phyloP scores from a whole-genome alignment of 2,329 filamentous ascomycete genomes.

The Uncinocarpus reesii region DNA sequence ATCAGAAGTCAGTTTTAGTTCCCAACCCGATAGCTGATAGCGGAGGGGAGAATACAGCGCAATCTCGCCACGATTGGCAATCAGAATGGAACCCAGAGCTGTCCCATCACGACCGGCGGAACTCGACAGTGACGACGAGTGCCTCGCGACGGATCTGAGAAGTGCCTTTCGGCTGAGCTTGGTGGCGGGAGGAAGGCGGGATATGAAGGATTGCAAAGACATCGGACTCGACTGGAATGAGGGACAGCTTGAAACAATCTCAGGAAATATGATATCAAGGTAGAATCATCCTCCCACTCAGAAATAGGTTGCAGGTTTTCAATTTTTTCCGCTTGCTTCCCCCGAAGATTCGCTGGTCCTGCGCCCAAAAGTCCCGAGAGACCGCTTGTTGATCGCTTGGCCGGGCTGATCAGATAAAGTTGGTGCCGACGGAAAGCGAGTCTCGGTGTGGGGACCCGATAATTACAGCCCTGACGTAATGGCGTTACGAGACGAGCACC shows the following conservation, averaged over 20 bases:
- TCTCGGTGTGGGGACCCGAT: constrained; percentile 8
- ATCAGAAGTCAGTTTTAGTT: not conserved
- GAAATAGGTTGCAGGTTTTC: not conserved
- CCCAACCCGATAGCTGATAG: not conserved
- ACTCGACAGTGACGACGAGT: constrained; percentile 13
- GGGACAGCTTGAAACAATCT: not conserved
- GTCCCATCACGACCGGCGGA: constrained; percentile 22
- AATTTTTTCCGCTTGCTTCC: not conserved
- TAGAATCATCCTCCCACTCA: not conserved
- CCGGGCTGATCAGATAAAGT: constrained; percentile 1
- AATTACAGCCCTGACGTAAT: constrained; percentile 9
- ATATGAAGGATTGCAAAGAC: constrained; percentile 15
- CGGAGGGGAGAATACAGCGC: constrained; percentile 50
- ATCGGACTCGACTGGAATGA: constrained; percentile 2
- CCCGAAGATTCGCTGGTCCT: not conserved
- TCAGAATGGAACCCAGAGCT: constrained; percentile 66
- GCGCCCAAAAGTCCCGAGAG: constrained; percentile 4
- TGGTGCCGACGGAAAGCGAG: constrained; percentile 15
- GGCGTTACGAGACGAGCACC: not conserved
- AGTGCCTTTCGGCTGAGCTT: constrained; percentile 15
- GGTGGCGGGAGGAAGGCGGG: constrained; percentile 16
- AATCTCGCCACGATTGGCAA: constrained; percentile 95
- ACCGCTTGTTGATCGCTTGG: not conserved
- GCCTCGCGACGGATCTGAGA: constrained; percentile 14
- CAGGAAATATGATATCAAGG: not conserved